Base-by-base conservation (phyloP, 805 yeast genomes). In the Zygoascus ofunaensis region DNA sequence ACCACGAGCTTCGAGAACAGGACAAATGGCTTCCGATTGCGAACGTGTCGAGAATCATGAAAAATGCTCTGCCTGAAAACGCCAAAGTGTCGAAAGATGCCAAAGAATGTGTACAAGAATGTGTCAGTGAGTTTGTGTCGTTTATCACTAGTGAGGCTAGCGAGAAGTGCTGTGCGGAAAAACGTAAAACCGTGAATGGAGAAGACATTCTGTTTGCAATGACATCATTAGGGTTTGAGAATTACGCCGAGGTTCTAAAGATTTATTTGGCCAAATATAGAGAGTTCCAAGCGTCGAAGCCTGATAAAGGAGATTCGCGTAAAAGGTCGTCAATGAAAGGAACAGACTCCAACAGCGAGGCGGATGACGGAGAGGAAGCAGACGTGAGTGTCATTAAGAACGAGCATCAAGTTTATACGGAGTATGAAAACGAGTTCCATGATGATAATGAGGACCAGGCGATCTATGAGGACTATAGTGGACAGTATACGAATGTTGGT, bases 71-170 rank as follows among this genome's bases (percentile, higher is more conserved):
- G 24, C 90, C 92, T 2, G 64, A 71, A 10, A 77, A 80, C 32
- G 90, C 89, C 8, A 82, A 82, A 55, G 78, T 82, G 1, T 79
- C 87, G 19, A 82, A 82, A 55, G 92, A 82, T 55, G 83, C 89
- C 36, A 81, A 82, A 55, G 89, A 80, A 53, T 77, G 85, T 52
- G 77, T 80, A 64, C 86, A 80, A 60, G 85, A 80, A 55, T 79
- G 83, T 55, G 85, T 78, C 3, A 66, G 75, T 40, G 83, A 79
- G 59, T 79, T 78, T 59, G 80, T 79, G 28, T 74, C 82, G 7
- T 79, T 79, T 60, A 74, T 79, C 44, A 80, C 85, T 2, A 73
- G 80, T 28, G 84, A 79, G 60, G 73, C 73, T 17, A 72, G 81
- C 39, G 85, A 80, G 49, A 74, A 72, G 53, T 79, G 84, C 56